Percentiles rank a stretch among this genome's conserved stretches.
Conservation (phyloP, 805 yeast genomes). For the Ogataea nonfermentans region DNA sequence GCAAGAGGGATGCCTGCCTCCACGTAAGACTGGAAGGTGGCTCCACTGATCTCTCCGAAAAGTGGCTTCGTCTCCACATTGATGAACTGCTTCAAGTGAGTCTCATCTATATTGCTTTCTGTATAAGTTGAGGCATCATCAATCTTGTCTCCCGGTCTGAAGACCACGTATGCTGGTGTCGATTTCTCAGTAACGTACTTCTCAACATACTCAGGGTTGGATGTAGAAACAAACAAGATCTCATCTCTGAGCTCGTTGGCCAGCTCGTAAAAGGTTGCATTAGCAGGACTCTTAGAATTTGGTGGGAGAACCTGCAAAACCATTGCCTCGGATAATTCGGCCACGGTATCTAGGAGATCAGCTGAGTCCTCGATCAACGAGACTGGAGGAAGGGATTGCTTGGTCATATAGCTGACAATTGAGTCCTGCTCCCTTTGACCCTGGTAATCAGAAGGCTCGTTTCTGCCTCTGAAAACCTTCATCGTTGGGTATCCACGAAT, state of each 20-base stretch:
- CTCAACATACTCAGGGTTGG: constrained; percentile 34
- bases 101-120: constrained; percentile 35
- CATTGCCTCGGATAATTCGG: constrained; percentile 46
- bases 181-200: constrained; percentile 35
- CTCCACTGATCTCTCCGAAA: constrained; percentile 84
- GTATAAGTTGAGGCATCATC: constrained; percentile 50
- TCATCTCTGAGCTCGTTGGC: constrained; percentile 68
- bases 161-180: constrained; percentile 42
- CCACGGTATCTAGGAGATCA: constrained; percentile 49
- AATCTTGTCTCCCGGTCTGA: constrained; percentile 45
- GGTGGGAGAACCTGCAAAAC: constrained; percentile 51
- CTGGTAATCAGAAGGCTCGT: constrained; percentile 59
- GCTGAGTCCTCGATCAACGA: constrained; percentile 45
- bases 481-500: constrained; percentile 84
- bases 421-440: constrained; percentile 85
- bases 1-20: constrained; percentile 73
- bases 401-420: constrained; percentile 74
- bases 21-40: constrained; percentile 74
- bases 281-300: constrained; percentile 37
- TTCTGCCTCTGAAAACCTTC: constrained; percentile 64
- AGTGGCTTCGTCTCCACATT: constrained; percentile 69
- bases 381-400: constrained; percentile 80
- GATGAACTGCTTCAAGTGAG: constrained; percentile 47
- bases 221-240: constrained; percentile 55
- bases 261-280: constrained; percentile 56